Evolutionary conservation across 2,329 filamentous ascomycete species (phyloP).

Genomic region (Arthrobotrys sphaeroides): DNA sequence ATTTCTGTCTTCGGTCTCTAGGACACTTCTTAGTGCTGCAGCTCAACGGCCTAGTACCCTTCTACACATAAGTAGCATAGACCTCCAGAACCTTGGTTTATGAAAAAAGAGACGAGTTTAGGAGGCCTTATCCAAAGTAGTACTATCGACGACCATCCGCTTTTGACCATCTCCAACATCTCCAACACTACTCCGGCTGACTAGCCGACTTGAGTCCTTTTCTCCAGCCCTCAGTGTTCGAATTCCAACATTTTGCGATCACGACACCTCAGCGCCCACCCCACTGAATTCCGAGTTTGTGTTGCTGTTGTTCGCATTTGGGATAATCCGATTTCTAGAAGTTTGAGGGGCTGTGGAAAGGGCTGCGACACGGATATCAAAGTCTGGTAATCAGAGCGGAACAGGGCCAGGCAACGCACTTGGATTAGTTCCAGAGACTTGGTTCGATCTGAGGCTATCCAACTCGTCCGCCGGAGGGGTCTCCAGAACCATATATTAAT

Average conservation of each 20-base stretch:
- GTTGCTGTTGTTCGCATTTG: conserved; percentile 52
- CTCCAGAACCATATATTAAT: conserved; percentile 40
- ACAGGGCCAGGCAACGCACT: conserved; percentile 21
- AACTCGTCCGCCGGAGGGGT: not conserved
- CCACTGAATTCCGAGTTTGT: conserved; percentile 48
- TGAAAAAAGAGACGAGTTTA: conserved; percentile 29
- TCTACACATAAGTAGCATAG: conserved; percentile 52
- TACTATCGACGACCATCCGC: conserved; percentile 41
- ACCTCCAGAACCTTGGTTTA: conserved; percentile 52
- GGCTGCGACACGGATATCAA: conserved; percentile 43
- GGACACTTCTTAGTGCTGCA: conserved; percentile 30
- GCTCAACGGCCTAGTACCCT: conserved; percentile 34
- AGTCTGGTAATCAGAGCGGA: conserved; percentile 31
- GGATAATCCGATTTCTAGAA: conserved; percentile 49
- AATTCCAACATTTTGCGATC: conserved; percentile 1
- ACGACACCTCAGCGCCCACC: conserved; percentile 12
- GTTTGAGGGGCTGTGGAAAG: conserved; percentile 17
- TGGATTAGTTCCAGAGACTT: conserved; percentile 37
- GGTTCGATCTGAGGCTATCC: conserved; percentile 16
- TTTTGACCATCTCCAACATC: conserved; percentile 49
- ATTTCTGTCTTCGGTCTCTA: conserved; percentile 48
- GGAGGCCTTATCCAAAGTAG: conserved; percentile 28
- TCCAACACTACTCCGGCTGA: conserved; percentile 32
- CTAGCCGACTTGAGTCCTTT: conserved; percentile 11
- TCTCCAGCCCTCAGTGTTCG: conserved; percentile 9